These are phyloP conservation scores for Cyphellophora europaea DNA, from an alignment of 2,329 filamentous ascomycete species.

Conservation along the genomic window DNA sequence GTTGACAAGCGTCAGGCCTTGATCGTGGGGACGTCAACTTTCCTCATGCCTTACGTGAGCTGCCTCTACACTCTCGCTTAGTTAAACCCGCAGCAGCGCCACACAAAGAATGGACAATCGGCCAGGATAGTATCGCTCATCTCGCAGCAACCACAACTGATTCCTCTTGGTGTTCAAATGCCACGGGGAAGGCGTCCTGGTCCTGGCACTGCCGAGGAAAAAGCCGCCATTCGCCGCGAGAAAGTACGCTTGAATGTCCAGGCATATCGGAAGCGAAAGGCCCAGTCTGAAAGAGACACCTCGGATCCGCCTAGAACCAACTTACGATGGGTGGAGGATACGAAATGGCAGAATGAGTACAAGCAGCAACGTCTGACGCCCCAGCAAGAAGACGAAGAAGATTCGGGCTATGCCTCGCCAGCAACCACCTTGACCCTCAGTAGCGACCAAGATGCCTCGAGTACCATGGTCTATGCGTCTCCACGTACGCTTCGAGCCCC, in stretches of 20 bases:
- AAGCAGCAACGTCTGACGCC: neutral
- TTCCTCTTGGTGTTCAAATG: no score
- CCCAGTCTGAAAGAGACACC: neutral
- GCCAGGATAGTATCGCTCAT: no score
- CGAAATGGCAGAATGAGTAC: slow-evolving; percentile 1
- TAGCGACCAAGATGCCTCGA: neutral
- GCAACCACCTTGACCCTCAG: neutral
- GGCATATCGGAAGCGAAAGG: slow-evolving; percentile 6
- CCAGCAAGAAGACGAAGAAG: neutral
- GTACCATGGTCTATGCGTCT: neutral
- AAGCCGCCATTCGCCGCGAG: slow-evolving; percentile 8
- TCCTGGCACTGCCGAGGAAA: slow-evolving; percentile 6
- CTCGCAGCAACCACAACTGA: no score
- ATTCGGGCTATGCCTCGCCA: neutral
- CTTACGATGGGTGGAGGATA: slow-evolving; percentile 2
- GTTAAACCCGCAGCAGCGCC: no score
- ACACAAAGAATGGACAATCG: no score
- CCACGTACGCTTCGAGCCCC: neutral
- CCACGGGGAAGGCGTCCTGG: slow-evolving; percentile 1
- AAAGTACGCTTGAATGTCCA: slow-evolving; percentile 9
- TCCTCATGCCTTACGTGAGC: no score
- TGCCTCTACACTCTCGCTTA: no score
- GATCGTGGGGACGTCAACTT: no score
- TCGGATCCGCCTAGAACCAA: neutral
- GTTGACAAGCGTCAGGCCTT: no score